phyloP scores from a whole-genome alignment of 257 asterid species.

The Fraxinus excelsior region DNA sequence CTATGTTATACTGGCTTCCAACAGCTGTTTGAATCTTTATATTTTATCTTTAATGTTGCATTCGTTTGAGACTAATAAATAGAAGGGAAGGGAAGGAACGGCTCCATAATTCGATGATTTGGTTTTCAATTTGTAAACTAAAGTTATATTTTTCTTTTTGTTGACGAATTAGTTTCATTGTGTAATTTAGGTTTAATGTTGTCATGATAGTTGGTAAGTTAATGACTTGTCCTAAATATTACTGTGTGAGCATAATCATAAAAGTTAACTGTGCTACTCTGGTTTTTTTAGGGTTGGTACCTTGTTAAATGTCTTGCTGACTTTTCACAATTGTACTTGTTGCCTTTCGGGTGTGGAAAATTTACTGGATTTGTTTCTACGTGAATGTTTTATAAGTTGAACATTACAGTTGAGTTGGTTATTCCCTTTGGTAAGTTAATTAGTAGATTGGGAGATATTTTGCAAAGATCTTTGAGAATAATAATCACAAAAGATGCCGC shows the following conservation, averaged over 20 bases:
- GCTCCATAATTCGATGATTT: background rate
- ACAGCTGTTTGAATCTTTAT: background rate
- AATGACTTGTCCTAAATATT: background rate
- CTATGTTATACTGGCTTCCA: background rate
- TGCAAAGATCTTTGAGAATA: slow-evolving; percentile 11
- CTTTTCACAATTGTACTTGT: background rate
- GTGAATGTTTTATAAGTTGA: background rate
- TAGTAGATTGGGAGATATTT: background rate
- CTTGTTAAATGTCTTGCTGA: background rate
- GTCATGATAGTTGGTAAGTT: background rate
- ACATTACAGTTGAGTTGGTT: background rate
- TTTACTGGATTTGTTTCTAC: background rate
- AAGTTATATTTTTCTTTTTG: background rate
- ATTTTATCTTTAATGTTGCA: background rate
- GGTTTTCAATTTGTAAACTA: background rate
- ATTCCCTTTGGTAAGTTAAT: background rate
- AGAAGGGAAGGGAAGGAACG: background rate
- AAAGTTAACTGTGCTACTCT: background rate
- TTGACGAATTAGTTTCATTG: background rate
- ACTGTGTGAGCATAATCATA: background rate
- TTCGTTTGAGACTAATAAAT: background rate
- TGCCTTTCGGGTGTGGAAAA: background rate
- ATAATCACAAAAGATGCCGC: background rate
- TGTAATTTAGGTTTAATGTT: background rate
- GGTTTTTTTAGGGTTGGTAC: background rate